Conservation (phyloP, 2,329 filamentous ascomycete genomes). For the Neofusicoccum ribis region DNA sequence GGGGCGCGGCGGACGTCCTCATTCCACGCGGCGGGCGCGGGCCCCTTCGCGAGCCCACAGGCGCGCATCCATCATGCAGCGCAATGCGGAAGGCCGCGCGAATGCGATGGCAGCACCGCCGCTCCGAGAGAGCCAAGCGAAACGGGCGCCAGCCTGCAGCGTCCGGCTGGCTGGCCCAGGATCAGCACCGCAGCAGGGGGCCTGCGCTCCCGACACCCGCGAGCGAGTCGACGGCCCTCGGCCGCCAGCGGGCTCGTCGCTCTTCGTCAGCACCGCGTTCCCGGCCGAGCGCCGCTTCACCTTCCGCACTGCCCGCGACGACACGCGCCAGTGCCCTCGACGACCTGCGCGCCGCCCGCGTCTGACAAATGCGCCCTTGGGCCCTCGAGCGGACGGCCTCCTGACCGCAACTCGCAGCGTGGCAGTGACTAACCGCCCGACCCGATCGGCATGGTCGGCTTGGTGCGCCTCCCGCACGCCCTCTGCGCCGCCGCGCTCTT, state of each 20-base stretch:
- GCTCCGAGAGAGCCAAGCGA: constrained; percentile 4
- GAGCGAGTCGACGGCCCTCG: background rate
- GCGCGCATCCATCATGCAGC: constrained; percentile 13
- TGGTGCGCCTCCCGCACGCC: background rate
- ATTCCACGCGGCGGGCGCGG: constrained; percentile 7
- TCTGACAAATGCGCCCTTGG: constrained; percentile 7
- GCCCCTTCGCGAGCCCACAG: constrained; percentile 4
- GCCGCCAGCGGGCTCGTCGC: background rate
- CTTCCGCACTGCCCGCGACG: constrained; percentile 1
- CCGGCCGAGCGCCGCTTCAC: constrained; percentile 1
- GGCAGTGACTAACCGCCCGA: background rate
- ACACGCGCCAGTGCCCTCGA: background rate
- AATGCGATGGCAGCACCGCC: background rate
- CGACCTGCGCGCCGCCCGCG: constrained; percentile 6
- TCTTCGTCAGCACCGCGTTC: constrained; percentile 1
- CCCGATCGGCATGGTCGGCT: background rate
- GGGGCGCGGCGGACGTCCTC: constrained; percentile 3
- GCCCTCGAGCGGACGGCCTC: background rate
- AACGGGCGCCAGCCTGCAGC: background rate
- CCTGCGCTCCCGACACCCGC: constrained; percentile 4
- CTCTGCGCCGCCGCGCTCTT: background rate
- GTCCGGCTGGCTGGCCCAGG: background rate
- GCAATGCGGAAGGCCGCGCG: background rate
- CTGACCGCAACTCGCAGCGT: constrained; percentile 8
- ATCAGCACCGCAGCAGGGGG: constrained; percentile 11